Percentiles rank a stretch among this genome's conserved stretches.
phyloP scores from a whole-genome alignment of 2,329 filamentous ascomycete species.

The Kalaharituber pfeilii region DNA sequence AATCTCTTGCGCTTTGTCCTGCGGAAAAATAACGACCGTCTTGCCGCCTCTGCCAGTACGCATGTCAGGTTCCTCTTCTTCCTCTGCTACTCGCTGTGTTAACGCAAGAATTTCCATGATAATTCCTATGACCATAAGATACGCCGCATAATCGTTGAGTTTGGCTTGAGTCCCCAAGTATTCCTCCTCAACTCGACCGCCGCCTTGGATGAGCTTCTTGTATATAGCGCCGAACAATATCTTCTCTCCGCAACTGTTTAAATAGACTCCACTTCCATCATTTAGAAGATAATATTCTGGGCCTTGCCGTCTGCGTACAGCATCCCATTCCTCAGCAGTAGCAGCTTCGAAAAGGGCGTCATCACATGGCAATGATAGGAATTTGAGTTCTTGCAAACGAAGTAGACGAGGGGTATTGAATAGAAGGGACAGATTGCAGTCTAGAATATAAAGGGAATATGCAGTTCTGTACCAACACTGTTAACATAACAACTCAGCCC shows the following conservation, averaged over 20 bases:
- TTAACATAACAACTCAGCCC: neutral
- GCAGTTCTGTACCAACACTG: conserved; percentile 13
- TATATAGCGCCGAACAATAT: conserved; percentile 6
- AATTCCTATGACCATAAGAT: conserved; percentile 20
- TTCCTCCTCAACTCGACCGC: neutral
- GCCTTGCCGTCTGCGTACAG: neutral
- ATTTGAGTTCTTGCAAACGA: conserved; percentile 18
- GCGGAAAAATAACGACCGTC: conserved; percentile 18
- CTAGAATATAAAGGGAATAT: conserved; percentile 20
- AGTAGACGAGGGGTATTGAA: conserved; percentile 22
- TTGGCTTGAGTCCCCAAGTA: neutral
- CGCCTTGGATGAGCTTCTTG: conserved; percentile 7
- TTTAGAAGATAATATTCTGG: neutral
- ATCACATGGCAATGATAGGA: conserved; percentile 22
- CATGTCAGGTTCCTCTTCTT: conserved; percentile 15
- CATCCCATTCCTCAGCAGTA: conserved; percentile 17
- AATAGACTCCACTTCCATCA: neutral
- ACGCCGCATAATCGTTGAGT: conserved; percentile 19
- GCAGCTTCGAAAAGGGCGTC: conserved; percentile 21
- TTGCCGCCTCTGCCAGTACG: neutral
- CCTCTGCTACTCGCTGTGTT: conserved; percentile 20
- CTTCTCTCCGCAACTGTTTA: neutral
- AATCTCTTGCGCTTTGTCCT: conserved; percentile 16
- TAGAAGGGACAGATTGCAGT: conserved; percentile 20
- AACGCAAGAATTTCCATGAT: conserved; percentile 22